Evolutionary conservation across 1,284 basidiomycete genomes (phyloP).

Genomic region (Earliella scabrosa): DNA sequence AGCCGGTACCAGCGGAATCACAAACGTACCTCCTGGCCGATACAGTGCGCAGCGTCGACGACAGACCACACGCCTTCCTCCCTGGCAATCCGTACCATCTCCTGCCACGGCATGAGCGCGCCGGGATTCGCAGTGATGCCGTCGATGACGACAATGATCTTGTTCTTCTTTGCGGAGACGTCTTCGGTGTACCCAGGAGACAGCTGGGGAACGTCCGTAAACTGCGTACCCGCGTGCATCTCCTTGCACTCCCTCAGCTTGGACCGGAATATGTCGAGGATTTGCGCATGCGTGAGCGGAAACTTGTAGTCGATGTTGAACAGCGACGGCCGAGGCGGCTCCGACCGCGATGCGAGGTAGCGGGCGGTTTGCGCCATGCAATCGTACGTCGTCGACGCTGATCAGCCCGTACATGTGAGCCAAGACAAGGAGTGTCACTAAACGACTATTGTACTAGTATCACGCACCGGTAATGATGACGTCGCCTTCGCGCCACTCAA

Average conservation of each 20-base stretch:
- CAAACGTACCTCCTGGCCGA: slow-evolving; percentile 56
- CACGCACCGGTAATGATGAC: slow-evolving; percentile 50
- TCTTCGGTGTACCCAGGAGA: slow-evolving; percentile 11
- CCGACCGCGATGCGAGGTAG: slow-evolving; percentile 57
- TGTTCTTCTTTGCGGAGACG: slow-evolving; percentile 36
- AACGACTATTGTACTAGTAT: no score
- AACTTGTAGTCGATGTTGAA: slow-evolving; percentile 25
- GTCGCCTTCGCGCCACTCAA: slow-evolving; percentile 57
- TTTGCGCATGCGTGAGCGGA: slow-evolving; percentile 64
- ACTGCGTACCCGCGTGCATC: slow-evolving; percentile 30
- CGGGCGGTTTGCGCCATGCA: slow-evolving; percentile 61
- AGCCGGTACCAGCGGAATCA: no score
- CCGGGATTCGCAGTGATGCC: slow-evolving; percentile 75
- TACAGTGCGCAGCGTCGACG: slow-evolving; percentile 85
- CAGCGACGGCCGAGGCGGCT: slow-evolving; percentile 23
- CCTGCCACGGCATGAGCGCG: slow-evolving; percentile 78
- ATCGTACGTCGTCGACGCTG: slow-evolving; percentile 57
- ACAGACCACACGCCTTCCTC: slow-evolving; percentile 72
- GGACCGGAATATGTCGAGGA: slow-evolving; percentile 58
- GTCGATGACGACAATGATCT: slow-evolving; percentile 80
- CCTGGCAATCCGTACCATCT: slow-evolving; percentile 71
- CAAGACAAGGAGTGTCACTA: no score
- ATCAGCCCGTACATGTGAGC: no score
- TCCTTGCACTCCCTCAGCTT: slow-evolving; percentile 41
- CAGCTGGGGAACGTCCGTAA: slow-evolving; percentile 28